Evolutionary conservation across 306 rosid species (phyloP), one percentile per base, ranked within the genome.

Genomic region (Astragalus glycyphyllos): DNA sequence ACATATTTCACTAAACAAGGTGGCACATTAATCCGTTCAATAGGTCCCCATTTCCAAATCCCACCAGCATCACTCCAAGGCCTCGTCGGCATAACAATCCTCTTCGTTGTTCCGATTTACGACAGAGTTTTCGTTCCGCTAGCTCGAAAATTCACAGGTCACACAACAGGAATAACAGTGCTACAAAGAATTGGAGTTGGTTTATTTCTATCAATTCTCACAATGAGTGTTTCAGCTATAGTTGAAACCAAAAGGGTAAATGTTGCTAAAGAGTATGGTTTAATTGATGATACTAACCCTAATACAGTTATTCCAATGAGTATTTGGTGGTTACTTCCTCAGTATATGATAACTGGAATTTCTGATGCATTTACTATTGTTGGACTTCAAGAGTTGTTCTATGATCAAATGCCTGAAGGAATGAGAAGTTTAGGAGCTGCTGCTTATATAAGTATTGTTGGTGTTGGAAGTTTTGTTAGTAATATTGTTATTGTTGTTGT

Each of bases 251-350:
- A 84, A 69, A 84, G 98, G 74, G 68, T 92, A 8, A 8, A 64
- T 6, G 65, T 82, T 9, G 90, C 96, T 0, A 78, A 40, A 49
- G 51, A 78, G 0, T 10, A 77, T 37, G 71, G 78, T 14, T 83
- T 92, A 48, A 9, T 80, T 2, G 94, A 89, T 64, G 45, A 57
- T 16, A 2, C 3, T 2, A 26, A 26, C 31, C 87, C 89, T 0
- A 86, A 62, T 54, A 84, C 82, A 10, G 49, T 73, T 2, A 9
- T 92, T 2, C 96, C 97, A 2, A 89, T 92, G 59, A 68, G 46
- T 38, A 68, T 86, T 40, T 89, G 94, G 94, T 92, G 97, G 97
- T 9, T 92, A 13, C 87, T 92, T 12, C 97, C 97, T 55, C 97
- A 89, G n/a, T 92, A 77, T 65, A 9, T 80, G 45, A 48, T 89